These are phyloP conservation scores for Taxawa tesnikishii DNA, from an alignment of 2,329 filamentous ascomycete genomes.

Conservation along the genomic window DNA sequence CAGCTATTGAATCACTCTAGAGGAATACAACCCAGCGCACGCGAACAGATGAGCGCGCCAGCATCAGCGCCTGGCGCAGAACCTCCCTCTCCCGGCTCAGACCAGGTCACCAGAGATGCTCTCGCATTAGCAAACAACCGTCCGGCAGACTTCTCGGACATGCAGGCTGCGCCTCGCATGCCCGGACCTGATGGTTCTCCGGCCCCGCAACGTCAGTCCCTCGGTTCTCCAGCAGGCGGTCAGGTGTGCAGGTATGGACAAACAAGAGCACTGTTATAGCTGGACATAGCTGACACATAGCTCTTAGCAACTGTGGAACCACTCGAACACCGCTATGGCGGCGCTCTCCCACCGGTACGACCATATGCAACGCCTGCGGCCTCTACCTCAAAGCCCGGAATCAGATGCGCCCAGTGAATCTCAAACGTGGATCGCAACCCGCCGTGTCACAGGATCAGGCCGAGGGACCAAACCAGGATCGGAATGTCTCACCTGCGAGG, in stretches of 20 bases:
- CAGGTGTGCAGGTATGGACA: conserved; percentile 64
- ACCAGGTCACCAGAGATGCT: too few species aligned
- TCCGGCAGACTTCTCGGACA: too few species aligned
- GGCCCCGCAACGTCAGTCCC: conserved; percentile 1
- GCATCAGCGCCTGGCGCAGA: too few species aligned
- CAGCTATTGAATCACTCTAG: conserved; percentile 36
- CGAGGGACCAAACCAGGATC: conserved; percentile 1
- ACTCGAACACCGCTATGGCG: conserved; percentile 92
- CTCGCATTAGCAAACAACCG: too few species aligned
- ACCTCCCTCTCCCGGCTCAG: too few species aligned
- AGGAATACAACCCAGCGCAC: conserved; percentile 11
- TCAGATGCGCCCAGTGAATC: conserved; percentile 74
- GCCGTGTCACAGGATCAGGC: conserved; percentile 16
- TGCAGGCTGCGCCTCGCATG: neutral
- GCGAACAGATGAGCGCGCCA: conserved; percentile 8
- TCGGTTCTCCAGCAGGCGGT: conserved; percentile 22
- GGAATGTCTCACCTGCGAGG: conserved; percentile 3
- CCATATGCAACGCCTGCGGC: conserved; percentile 95
- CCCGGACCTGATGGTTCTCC: neutral
- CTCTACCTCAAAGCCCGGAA: conserved; percentile 91
- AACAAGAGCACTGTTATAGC: too few species aligned
- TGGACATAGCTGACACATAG: neutral
- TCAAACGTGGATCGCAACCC: conserved; percentile 58
- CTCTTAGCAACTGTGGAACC: conserved; percentile 76
- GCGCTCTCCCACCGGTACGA: conserved; percentile 80